Evolutionary conservation across 371 early-diverging fungal genomes (phyloP).

Genomic region (Circinella minor): DNA sequence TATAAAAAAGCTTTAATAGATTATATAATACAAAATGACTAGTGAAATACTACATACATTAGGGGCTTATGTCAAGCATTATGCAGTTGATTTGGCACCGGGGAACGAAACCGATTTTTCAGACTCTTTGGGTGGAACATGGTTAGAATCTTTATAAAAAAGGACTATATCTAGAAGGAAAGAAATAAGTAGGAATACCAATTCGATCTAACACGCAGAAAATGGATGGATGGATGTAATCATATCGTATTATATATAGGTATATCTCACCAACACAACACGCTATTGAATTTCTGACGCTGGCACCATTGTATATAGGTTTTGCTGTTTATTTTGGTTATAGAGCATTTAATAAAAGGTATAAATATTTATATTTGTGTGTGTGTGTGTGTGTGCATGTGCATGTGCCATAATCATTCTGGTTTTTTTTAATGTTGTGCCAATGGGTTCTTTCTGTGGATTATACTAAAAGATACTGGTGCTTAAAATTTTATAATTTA

Average conservation of each 20-base stretch:
- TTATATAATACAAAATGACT: background rate
- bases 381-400: background rate
- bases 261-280: conserved; percentile 62
- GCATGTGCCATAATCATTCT: no score
- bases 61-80: conserved; percentile 26
- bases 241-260: conserved; percentile 21
- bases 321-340: conserved; percentile 45
- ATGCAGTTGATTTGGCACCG: conserved; percentile 36
- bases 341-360: conserved; percentile 47
- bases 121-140: conserved; percentile 52
- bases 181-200: background rate
- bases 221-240: no score
- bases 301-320: conserved; percentile 47
- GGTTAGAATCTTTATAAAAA: conserved; percentile 31
- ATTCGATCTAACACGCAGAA: conserved; percentile 9
- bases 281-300: conserved; percentile 53
- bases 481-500: background rate
- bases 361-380: background rate
- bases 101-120: conserved; percentile 37
- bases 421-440: no score
- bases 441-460: no score
- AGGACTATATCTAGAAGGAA: background rate
- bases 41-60: conserved; percentile 11
- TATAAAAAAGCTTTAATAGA: no score
- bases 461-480: background rate